Evolutionary conservation across 257 asterid species (phyloP), one percentile per base, ranked within the genome.

Genomic region (Cynanchum wilfordii): DNA sequence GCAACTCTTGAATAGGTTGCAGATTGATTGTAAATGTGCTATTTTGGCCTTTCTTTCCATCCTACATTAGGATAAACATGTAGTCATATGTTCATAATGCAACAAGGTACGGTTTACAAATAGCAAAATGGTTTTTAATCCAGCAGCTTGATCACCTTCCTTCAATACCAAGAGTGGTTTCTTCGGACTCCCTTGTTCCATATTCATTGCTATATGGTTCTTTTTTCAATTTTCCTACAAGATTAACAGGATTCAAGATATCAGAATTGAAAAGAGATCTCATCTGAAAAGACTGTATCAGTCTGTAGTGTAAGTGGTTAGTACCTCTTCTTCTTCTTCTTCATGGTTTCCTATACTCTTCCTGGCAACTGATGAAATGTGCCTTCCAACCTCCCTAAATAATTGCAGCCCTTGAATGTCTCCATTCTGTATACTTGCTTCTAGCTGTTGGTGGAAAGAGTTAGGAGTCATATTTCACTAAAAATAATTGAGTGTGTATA

Each of bases 371-470:
- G 92, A 79, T 6, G 92, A 82, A 0, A 89, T 51, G 56, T 69
- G 82, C 66, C 80, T 84, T 71, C 84, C 84, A 33, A 78, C 75
- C 50, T 82, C 87, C 11, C 79, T 82, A 51, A 89, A 83, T 24
- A 90, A 45, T 70, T 77, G 87, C 69, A 93, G 80, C 55, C 88
- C 92, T 79, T 82, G 90, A 76, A 90, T 68, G 74, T 93, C 95
- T 76, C 98, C 97, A 40, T 86, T 87, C 69, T 74, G 81, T 9
- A 88, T 80, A 80, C 89, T 87, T 76, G 86, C 90, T 77, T 90
- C 98, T 66, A 94, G 86, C 98, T 94, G 95, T 79, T 83, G 85
- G 69, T 47, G 69, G 45, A 29, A 76, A 52, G 38, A 68, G 49
- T 56, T 78, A 40, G 49, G 72, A 71, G 66, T 81, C 75, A 75